Percentiles rank a stretch among this genome's conserved stretches.
These are phyloP conservation scores for Millerago galiae DNA, from an alignment of 805 yeast species.

Conservation along the genomic window DNA sequence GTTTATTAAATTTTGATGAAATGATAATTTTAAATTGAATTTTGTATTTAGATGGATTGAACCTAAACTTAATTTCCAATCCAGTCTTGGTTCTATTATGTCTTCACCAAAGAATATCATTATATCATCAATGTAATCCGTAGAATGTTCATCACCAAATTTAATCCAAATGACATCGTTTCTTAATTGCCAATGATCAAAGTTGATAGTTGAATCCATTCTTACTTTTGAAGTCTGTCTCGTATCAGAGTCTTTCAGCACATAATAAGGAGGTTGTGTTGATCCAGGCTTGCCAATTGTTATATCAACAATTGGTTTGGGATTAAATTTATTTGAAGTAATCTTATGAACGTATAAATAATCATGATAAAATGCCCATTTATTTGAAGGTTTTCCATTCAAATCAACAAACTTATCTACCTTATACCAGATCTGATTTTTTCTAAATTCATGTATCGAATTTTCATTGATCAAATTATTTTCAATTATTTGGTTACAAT, in stretches of 20 bases:
- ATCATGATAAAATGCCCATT: not conserved
- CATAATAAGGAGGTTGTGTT: not conserved
- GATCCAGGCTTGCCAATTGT: not conserved
- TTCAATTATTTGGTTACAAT: not conserved
- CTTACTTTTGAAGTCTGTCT: not conserved
- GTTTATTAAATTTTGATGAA: not conserved
- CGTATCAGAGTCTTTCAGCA: not conserved
- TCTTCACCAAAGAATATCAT: constrained; percentile 49
- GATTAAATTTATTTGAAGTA: no score
- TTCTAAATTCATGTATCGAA: no score
- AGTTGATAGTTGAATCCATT: not conserved
- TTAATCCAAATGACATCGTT: not conserved
- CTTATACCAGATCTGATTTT: not conserved
- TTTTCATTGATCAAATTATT: not conserved
- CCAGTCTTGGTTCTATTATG: constrained; percentile 52
- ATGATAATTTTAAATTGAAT: no score
- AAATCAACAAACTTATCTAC: not conserved
- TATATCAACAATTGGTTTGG: not conserved
- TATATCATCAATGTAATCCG: constrained; percentile 32
- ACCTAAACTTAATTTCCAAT: constrained; percentile 36
- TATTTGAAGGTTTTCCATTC: not conserved
- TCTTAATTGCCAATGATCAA: not conserved
- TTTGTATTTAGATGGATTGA: not conserved
- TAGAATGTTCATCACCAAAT: constrained; percentile 20
- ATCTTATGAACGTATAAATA: not conserved